These are phyloP conservation scores for Globisporangium heterothallicum DNA, from an alignment of 352 stramenopile genomes.

Conservation along the genomic window DNA sequence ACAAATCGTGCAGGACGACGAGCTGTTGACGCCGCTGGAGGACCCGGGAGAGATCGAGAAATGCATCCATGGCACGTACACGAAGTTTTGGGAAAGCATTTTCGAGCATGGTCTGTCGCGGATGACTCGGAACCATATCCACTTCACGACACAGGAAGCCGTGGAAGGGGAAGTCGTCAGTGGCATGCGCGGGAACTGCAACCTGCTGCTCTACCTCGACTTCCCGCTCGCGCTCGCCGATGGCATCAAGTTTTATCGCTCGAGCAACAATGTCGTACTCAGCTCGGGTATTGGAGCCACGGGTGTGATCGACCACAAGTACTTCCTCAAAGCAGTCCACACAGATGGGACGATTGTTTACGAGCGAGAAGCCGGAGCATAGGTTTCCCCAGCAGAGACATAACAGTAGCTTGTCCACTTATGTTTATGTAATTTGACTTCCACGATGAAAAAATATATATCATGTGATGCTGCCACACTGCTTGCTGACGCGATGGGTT, in stretches of 20 bases:
- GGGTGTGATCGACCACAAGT: conserved; percentile 41
- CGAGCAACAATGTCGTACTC: conserved; percentile 81
- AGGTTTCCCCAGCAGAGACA: too few species aligned
- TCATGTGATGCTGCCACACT: too few species aligned
- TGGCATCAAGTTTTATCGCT: conserved; percentile 79
- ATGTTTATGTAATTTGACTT: neutral
- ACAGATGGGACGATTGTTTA: conserved; percentile 50
- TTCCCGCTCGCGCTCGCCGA: conserved; percentile 44
- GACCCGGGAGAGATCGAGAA: conserved; percentile 29
- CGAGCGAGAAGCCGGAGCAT: conserved; percentile 31
- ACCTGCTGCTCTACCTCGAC: conserved; percentile 78
- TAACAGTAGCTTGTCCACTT: neutral
- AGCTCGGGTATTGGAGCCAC: conserved; percentile 47
- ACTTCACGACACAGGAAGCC: conserved; percentile 62
- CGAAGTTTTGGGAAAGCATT: conserved; percentile 66
- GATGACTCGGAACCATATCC: conserved; percentile 85
- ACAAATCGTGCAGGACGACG: conserved; percentile 52
- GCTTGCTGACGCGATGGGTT: too few species aligned
- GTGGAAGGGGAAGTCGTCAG: conserved; percentile 59
- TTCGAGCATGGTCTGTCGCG: conserved; percentile 45
- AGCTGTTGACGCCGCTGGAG: conserved; percentile 65
- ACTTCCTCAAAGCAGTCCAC: conserved; percentile 60
- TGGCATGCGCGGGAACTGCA: conserved; percentile 62
- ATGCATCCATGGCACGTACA: conserved; percentile 81
- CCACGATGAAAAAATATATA: too few species aligned